These are phyloP conservation scores for Guadua angustifolia DNA, from an alignment of 176 grass and related monocot species.

Conservation along the genomic window DNA sequence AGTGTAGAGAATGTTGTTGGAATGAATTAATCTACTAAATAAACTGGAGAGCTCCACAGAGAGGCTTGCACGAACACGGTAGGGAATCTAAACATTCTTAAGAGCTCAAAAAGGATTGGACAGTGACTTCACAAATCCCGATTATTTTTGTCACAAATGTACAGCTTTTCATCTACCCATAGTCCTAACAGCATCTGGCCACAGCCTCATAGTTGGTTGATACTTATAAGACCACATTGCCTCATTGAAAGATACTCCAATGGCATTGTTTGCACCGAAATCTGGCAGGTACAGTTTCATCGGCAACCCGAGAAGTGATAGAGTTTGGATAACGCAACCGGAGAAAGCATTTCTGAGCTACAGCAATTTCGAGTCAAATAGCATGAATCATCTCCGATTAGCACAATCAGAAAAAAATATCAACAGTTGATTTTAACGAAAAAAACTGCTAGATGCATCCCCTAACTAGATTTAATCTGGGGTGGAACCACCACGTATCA, in stretches of 20 bases:
- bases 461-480: conserved; percentile 23
- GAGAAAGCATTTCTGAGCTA: conserved; percentile 24
- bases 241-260: background rate
- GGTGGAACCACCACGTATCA: no score
- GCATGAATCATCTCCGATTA: conserved; percentile 31
- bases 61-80: conserved; percentile 55
- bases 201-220: conserved; percentile 11
- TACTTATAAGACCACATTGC: conserved; percentile 6
- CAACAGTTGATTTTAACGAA: conserved; percentile 16
- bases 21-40: conserved; percentile 40
- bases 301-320: no score
- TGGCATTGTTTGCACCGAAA: no score
- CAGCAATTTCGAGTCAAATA: conserved; percentile 36
- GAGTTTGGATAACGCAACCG: no score
- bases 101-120: conserved; percentile 33
- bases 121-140: conserved; percentile 21
- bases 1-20: conserved; percentile 42
- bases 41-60: conserved; percentile 34
- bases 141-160: conserved; percentile 12
- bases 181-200: conserved; percentile 28
- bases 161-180: conserved; percentile 27
- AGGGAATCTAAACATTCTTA: conserved; percentile 46
- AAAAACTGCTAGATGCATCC: conserved; percentile 36
- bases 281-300: no score
- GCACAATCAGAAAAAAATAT: conserved; percentile 43